These are phyloP conservation scores for Penicillium odoratum DNA, from an alignment of 495 filamentous ascomycete genomes.

Conservation along the genomic window DNA sequence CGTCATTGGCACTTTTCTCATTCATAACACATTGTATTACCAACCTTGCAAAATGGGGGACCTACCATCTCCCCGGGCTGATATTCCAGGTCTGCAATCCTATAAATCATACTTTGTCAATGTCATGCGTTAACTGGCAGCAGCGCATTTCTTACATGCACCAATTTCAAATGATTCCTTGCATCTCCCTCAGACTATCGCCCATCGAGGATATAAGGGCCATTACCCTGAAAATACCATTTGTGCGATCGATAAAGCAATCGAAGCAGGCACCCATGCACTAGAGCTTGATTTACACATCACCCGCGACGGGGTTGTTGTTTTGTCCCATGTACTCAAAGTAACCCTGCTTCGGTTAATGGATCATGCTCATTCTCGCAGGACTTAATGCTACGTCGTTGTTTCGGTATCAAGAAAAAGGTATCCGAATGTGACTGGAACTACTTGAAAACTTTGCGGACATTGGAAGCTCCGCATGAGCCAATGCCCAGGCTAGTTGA, in stretches of 20 bases:
- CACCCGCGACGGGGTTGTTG: conserved; percentile 78
- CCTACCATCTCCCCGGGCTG: background rate
- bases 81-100: conserved; percentile 12
- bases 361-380: conserved; percentile 34
- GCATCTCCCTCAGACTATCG: conserved; percentile 67
- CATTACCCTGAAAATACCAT: conserved; percentile 85
- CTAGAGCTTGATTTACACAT: conserved; percentile 88
- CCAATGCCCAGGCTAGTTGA: conserved; percentile 75
- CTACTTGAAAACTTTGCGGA: conserved; percentile 67
- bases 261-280: conserved; percentile 72
- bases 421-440: conserved; percentile 75
- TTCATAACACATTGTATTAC: background rate
- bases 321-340: conserved; percentile 69
- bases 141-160: conserved; percentile 23
- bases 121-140: background rate
- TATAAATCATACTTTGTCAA: background rate
- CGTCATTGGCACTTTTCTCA: background rate
- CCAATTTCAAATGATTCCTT: conserved; percentile 4
- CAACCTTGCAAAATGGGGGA: background rate
- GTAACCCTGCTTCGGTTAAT: too few species aligned
- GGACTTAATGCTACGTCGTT: conserved; percentile 75
- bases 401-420: conserved; percentile 69
- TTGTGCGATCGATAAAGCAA: conserved; percentile 70
- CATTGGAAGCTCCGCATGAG: conserved; percentile 64
- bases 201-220: conserved; percentile 82